phyloP scores from a whole-genome alignment of 768 basidiomycete genomes.

The Lentinula detonsa region DNA sequence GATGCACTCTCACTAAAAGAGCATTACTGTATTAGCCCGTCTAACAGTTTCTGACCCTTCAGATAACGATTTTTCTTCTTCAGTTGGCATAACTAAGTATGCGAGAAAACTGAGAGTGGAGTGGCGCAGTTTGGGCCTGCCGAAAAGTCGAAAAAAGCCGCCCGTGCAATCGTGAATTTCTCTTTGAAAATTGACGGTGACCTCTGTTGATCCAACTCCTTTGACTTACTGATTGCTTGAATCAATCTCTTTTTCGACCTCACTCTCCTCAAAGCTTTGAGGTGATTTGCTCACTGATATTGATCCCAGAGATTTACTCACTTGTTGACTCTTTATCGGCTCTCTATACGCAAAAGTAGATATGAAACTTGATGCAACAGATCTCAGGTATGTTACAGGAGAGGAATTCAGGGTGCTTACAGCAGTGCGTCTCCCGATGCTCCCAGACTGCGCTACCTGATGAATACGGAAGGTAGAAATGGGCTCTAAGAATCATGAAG shows the following conservation, averaged over 20 bases:
- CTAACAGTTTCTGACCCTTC: constrained; percentile 13
- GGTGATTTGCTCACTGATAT: too few species aligned
- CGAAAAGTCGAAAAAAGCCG: neutral
- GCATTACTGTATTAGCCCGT: constrained; percentile 27
- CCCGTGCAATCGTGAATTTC: neutral
- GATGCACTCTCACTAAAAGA: neutral
- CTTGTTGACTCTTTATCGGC: neutral
- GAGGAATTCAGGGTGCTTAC: constrained; percentile 96
- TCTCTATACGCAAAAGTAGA: neutral
- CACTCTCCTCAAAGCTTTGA: too few species aligned
- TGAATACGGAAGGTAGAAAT: constrained; percentile 72
- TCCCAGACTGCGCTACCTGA: constrained; percentile 7
- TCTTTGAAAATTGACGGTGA: too few species aligned
- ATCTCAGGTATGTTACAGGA: constrained; percentile 84
- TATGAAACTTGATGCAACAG: constrained; percentile 94
- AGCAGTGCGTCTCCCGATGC: constrained; percentile 47
- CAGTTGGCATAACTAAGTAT: neutral
- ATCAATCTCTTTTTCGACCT: too few species aligned
- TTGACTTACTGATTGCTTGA: too few species aligned
- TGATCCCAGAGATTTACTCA: neutral
- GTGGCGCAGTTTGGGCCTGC: neutral
- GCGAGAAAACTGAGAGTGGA: neutral
- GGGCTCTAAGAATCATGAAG: constrained; percentile 96
- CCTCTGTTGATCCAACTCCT: too few species aligned
- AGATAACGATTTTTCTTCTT: constrained; percentile 11